Conservation (phyloP, 2,329 filamentous ascomycete species). For the Alternaria novae-zelandiae region DNA sequence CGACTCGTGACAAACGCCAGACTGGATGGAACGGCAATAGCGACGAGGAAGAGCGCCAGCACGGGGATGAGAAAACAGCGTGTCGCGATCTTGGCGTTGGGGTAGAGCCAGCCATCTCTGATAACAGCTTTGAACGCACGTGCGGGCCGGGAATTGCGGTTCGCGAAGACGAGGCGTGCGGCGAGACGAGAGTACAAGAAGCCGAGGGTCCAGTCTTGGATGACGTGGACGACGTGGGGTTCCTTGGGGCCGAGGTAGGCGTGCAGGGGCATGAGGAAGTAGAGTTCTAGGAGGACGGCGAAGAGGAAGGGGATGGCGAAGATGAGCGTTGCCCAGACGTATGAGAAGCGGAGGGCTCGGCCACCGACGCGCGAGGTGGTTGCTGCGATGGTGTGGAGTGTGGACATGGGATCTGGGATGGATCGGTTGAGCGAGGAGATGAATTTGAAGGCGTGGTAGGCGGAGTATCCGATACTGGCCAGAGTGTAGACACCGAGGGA, state of each 20-base stretch:
- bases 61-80: constrained; percentile 85
- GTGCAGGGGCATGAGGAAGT: constrained; percentile 84
- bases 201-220: constrained; percentile 94
- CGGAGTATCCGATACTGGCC: constrained; percentile 68
- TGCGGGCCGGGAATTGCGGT: constrained; percentile 73
- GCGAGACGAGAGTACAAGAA: constrained; percentile 87
- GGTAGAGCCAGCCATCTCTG: constrained; percentile 73
- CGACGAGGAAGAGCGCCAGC: constrained; percentile 64
- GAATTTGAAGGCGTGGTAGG: constrained; percentile 58
- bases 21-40: constrained; percentile 69
- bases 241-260: constrained; percentile 65
- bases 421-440: constrained; percentile 32
- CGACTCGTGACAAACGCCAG: constrained; percentile 62
- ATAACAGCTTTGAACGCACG: constrained; percentile 77
- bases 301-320: constrained; percentile 83
- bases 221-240: constrained; percentile 78
- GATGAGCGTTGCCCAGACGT: constrained; percentile 76
- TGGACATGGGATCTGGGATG: constrained; percentile 38
- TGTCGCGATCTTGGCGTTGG: constrained; percentile 79
- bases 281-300: constrained; percentile 82
- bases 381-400: constrained; percentile 32
- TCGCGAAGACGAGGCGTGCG: constrained; percentile 70
- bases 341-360: constrained; percentile 64
- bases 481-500: constrained; percentile 86
- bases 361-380: constrained; percentile 36